These are phyloP conservation scores for Xylariales sp. DNA, from an alignment of 2,329 filamentous ascomycete genomes.

Conservation along the genomic window DNA sequence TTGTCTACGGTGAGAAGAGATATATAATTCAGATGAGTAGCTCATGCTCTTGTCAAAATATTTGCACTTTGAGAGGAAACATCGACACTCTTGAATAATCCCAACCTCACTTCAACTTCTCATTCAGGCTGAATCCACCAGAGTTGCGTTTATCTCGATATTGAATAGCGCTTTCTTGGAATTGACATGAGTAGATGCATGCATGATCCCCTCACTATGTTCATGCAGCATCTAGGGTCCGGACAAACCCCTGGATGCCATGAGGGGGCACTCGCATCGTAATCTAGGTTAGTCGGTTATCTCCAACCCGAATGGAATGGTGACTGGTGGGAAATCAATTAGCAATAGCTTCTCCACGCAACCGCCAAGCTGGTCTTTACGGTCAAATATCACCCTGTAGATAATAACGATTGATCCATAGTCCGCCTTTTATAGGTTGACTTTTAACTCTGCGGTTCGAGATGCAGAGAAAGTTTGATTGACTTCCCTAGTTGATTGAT, in stretches of 20 bases:
- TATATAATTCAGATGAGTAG: neutral
- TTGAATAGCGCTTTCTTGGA: neutral
- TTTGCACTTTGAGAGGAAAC: neutral
- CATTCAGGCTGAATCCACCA: conserved; percentile 11
- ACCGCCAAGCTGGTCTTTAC: conserved; percentile 19
- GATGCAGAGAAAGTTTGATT: neutral
- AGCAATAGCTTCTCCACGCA: conserved; percentile 25
- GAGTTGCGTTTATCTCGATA: neutral
- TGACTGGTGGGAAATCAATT: conserved; percentile 37
- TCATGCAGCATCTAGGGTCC: neutral
- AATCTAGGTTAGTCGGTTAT: neutral
- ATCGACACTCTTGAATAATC: neutral
- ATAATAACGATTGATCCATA: neutral
- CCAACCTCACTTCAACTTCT: neutral
- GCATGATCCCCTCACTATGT: conserved; percentile 2
- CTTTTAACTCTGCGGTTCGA: neutral
- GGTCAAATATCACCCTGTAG: neutral
- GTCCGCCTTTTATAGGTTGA: neutral
- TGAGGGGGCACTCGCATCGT: neutral
- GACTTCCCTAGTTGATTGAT: neutral
- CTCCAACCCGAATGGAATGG: neutral
- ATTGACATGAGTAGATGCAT: neutral
- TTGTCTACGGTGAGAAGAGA: neutral
- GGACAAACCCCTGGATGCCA: neutral
- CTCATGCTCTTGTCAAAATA: neutral